Base-by-base conservation (phyloP, 768 basidiomycete genomes). In the Trichaptum fuscoviolaceum region DNA sequence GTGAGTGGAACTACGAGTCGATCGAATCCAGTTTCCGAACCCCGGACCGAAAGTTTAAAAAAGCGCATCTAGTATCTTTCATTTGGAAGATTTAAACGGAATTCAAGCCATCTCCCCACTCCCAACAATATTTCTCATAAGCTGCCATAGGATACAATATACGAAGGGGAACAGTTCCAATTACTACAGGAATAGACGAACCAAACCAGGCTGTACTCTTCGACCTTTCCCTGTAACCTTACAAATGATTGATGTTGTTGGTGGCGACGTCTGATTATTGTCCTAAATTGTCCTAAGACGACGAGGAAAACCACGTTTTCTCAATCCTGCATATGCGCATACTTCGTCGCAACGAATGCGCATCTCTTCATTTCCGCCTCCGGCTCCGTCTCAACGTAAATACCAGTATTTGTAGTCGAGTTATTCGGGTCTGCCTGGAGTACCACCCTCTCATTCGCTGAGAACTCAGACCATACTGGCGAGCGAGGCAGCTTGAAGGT, bases 401-500 rank as follows among this genome's bases (percentile, higher is more conserved):
- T 83, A 7, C 82, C 80, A 58, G 79, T 84, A 17, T 67, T 69
- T 1, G 67, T 74, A 35, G 75, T 76, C 36, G 67, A 69, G 34
- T 71, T 72, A 7, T 68, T 62, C 18, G 72, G 68, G 8, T 77
- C 75, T 68, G 84, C 76, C 69, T 82, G 80, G 62, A 86, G 71
- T 4, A 84, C 80, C 58, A 86, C 81, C 63, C 84, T 74, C 68
- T 75, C 76, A 23, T 64, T 69, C 1, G 70, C 62, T 1, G 69
- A 75, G 68, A 82, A 86, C 42, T 60, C 68, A 34, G 79, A 67
- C 87, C 88, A 88, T 20, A 64, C 69, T 0, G 86, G 87, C 0
- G 86, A 85, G 36, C 80, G 75, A 0, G 78, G 68, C 1, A 87
- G 79, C 71, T 84, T 87, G 75, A 79, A 77, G 7, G 81, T 81